Base-by-base conservation (phyloP, 306 rosid genomes). In the Betula pendula region DNA sequence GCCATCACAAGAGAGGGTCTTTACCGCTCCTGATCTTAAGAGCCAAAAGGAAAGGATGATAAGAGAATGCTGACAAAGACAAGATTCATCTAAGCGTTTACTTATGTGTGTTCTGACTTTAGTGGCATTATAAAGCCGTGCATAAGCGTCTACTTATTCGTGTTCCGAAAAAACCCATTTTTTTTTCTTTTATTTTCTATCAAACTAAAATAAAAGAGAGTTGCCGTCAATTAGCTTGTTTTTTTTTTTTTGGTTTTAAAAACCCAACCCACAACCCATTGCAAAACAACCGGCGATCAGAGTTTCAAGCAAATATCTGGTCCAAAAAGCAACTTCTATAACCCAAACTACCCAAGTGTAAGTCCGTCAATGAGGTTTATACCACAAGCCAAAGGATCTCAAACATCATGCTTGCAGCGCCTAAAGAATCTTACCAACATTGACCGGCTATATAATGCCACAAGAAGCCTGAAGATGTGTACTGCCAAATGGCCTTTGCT, bases 351-450 rank as follows among this genome's bases (percentile, higher is more conserved):
- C 0, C 24, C 62, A 55, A 55, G 25, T 22, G 27, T 22, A 6
- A 55, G 62, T 22, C 43, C 42, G 29, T 27, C 68, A 31, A 60
- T 14, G 5, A 16, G 42, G 43, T 31, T 14, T 31, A 60, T 44
- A 14, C 33, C n/a, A n/a, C 10, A 43, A 44, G 22, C 73, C 44
- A n/a, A 69, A 7, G 25, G 63, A 76, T 48, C 80, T 44, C 55
- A 15, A 70, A 20, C 52, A 22, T 68, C 76, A 58, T 40, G 69
- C 79, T 42, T 71, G 72, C 40, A n/a, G n/a, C n/a, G n/a, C n/a
- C n/a, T n/a, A 70, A 55, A 31, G 56, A n/a, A n/a, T n/a, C n/a
- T n/a, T n/a, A n/a, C 31, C 11, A 38, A 5, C 31, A 60, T 13
- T 60, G 42, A 60, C 68, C 7, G 11, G 68, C 42, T 27, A 38